Base-by-base conservation (phyloP, 2,329 filamentous ascomycete genomes). In the Rutstroemia sp. region DNA sequence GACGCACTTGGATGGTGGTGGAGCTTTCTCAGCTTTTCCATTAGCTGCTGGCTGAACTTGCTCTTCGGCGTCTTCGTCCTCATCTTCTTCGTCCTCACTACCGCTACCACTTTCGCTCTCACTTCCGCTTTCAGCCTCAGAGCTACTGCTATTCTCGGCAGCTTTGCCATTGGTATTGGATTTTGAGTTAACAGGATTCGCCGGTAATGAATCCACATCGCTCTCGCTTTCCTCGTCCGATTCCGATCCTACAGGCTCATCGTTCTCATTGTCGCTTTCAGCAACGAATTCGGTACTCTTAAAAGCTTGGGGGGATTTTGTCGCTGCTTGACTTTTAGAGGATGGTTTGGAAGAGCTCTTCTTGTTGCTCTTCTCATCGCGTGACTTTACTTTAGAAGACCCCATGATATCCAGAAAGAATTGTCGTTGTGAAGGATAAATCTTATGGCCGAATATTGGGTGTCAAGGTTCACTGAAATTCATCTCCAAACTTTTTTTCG, bases 11-110 rank as follows among this genome's bases (percentile, higher is more conserved):
- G 48, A 50, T 39, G 56, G 50, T 10, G 30, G 23, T 30, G 30
- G 37, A 5, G 23, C 41, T 18, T 12, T 37, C 27, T 27, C 7
- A 9, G 37, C 39, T 9, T 51, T 50, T 44, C 5, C 46, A 50
- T 60, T 27, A 21, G 41, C 27, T 37, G 39, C 49, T 37, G 54
- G 34, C 44, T 59, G 30, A 12, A 34, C 30, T 12, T 34, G 30
- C 30, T 34, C 30, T 34, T 34, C 30, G 4, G 30, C 10, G 12
- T 34, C 30, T 12, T 34, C 30, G 9, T 34, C 30, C 30, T 34
- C 30, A 12, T 71, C 67, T 18, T 71, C 70, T 19, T 71, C 70
- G 16, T 74, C 71, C 53, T 71, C 56, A 52, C 49, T 59, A 4
- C 69, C 70, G 34, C 58, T 59, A 41, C 59, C 61, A 54, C 56